These are phyloP conservation scores for Mortierella sp. DNA, from an alignment of 371 early-diverging fungal species.

Conservation along the genomic window DNA sequence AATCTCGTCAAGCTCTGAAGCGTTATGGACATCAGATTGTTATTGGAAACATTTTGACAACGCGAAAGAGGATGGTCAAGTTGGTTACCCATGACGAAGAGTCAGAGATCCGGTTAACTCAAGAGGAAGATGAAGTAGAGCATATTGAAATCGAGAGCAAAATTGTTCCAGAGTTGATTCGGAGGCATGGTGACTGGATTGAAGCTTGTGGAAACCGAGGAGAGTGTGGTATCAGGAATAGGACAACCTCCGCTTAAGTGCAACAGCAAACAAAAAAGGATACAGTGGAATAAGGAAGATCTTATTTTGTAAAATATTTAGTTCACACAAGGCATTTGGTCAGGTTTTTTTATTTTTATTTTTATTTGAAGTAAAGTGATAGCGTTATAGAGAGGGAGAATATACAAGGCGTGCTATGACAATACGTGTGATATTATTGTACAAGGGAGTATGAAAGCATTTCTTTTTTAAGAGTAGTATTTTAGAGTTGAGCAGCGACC, in stretches of 20 bases:
- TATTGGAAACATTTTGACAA: constrained; percentile 92
- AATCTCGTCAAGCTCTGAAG: constrained; percentile 84
- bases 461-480: not conserved
- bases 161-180: constrained; percentile 84
- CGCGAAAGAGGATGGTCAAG: constrained; percentile 89
- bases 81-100: constrained; percentile 74
- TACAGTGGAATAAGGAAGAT: not conserved
- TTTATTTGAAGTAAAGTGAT: constrained; percentile 1
- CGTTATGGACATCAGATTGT: constrained; percentile 97
- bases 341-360: not conserved
- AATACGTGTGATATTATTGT: not conserved
- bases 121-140: constrained; percentile 68
- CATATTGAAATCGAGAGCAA: constrained; percentile 88
- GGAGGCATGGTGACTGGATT: constrained; percentile 77
- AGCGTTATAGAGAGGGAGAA: not conserved
- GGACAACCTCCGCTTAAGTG: constrained; percentile 4
- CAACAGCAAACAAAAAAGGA: not conserved
- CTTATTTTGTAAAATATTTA: not conserved
- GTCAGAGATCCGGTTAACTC: constrained; percentile 71
- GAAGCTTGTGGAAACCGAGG: constrained; percentile 52
- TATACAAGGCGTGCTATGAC: not conserved
- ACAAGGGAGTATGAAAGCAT: not conserved
- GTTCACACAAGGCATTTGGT: not conserved
- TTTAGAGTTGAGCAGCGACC: constrained; percentile 18
- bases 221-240: constrained; percentile 30